Conservation (phyloP, 2,329 filamentous ascomycete species). For the Aspergillus sp. region DNA sequence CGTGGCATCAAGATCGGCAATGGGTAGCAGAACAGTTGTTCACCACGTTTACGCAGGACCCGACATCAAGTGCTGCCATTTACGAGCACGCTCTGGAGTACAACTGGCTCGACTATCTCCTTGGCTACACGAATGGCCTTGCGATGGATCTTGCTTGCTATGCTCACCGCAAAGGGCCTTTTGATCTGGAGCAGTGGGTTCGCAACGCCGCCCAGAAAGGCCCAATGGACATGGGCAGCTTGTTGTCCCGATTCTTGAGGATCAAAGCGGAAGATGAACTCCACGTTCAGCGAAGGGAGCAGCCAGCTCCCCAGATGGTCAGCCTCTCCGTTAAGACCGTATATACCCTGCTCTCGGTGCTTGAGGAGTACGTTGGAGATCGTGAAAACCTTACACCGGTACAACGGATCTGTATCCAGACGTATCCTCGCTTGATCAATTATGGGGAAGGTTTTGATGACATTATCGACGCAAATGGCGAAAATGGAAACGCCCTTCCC, state of each 20-base stretch:
- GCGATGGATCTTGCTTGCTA: slow-evolving; percentile 83
- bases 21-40: slow-evolving; percentile 83
- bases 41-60: slow-evolving; percentile 69
- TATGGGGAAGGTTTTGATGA: slow-evolving; percentile 92
- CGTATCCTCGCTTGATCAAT: slow-evolving; percentile 92
- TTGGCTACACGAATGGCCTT: slow-evolving; percentile 77
- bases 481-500: slow-evolving; percentile 77
- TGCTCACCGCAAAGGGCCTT: slow-evolving; percentile 75
- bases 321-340: slow-evolving; percentile 84
- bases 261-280: slow-evolving; percentile 83
- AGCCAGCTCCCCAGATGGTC: slow-evolving; percentile 65
- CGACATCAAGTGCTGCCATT: slow-evolving; percentile 65
- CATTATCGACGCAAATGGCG: slow-evolving; percentile 81
- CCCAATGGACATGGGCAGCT: slow-evolving; percentile 65
- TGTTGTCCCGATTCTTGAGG: slow-evolving; percentile 75
- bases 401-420: slow-evolving; percentile 84
- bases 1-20: slow-evolving; percentile 86
- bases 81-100: slow-evolving; percentile 79
- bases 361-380: slow-evolving; percentile 63
- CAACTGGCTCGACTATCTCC: slow-evolving; percentile 78
- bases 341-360: slow-evolving; percentile 72
- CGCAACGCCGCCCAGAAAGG: slow-evolving; percentile 65
- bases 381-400: slow-evolving; percentile 73
- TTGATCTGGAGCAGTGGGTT: slow-evolving; percentile 80
- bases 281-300: slow-evolving; percentile 68